Evolutionary conservation across 2,329 filamentous ascomycete genomes (phyloP).

Genomic region (Phoma herbarum): DNA sequence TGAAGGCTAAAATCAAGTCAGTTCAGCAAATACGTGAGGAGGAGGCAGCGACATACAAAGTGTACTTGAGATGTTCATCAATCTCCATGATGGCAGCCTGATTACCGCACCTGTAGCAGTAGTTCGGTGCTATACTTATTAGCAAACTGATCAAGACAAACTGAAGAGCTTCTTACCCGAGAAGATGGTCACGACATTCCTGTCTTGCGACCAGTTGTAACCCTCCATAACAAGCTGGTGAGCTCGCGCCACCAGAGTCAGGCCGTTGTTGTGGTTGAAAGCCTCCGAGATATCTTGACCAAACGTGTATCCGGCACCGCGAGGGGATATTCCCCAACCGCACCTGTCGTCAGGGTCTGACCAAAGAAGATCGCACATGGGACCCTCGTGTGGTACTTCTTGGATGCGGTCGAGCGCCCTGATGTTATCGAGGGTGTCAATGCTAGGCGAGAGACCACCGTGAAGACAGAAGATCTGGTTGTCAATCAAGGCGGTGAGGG

Average conservation of each 20-base stretch:
- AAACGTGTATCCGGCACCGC: conserved; percentile 94
- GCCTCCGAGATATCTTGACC: conserved; percentile 98
- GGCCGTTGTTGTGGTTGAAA: conserved; percentile 98
- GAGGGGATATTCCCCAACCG: conserved; percentile 94
- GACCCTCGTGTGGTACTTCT: conserved; percentile 79
- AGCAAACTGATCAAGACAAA: conserved; percentile 26
- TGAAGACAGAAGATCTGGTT: conserved; percentile 78
- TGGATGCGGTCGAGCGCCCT: conserved; percentile 61
- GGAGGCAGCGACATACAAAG: conserved; percentile 76
- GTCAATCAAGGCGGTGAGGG: conserved; percentile 76
- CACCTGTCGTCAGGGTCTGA: conserved; percentile 94
- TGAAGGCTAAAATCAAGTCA: conserved; percentile 75
- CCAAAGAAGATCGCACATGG: conserved; percentile 81
- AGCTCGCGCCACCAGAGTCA: conserved; percentile 93
- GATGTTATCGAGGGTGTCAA: conserved; percentile 78
- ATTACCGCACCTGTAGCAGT: conserved; percentile 99
- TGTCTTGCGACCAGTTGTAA: conserved; percentile 99
- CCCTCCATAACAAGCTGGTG: conserved; percentile 99
- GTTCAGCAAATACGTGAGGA: conserved; percentile 3
- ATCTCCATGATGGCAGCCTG: conserved; percentile 99
- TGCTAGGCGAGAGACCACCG: conserved; percentile 75
- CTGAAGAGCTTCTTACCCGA: conserved; percentile 56
- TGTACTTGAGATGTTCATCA: conserved; percentile 98
- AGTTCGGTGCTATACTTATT: conserved; percentile 63
- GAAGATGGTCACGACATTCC: conserved; percentile 99